Evolutionary conservation across 1,139 yeast species (phyloP).

Genomic region (Candida mesenterica): DNA sequence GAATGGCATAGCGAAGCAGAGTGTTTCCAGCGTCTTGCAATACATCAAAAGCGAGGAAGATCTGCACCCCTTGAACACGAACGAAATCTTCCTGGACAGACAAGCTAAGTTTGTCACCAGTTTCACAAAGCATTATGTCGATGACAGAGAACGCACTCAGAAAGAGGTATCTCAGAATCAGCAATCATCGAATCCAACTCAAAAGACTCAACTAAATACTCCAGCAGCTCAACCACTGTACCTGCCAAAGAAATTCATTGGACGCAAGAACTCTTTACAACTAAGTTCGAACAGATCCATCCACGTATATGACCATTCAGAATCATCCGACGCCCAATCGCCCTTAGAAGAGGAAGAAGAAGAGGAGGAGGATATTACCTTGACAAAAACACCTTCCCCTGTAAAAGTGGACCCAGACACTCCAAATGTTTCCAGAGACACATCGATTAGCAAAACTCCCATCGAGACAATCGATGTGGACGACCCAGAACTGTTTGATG

Average conservation of each 20-base stretch:
- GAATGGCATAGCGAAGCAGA: constrained; percentile 31
- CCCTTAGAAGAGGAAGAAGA: constrained; percentile 1
- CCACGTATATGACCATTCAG: constrained; percentile 2
- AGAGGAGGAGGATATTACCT: not conserved
- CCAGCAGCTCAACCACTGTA: not conserved
- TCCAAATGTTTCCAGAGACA: too few species aligned
- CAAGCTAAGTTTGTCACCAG: constrained; percentile 31
- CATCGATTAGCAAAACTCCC: not conserved
- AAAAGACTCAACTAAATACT: not conserved
- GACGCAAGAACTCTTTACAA: not conserved
- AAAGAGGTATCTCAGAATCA: too few species aligned
- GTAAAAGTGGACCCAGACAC: not conserved
- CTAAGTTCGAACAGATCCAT: constrained; percentile 1
- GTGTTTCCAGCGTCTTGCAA: constrained; percentile 30
- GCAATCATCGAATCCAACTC: too few species aligned
- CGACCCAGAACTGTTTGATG: not conserved
- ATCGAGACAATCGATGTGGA: constrained; percentile 1
- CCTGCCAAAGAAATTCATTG: not conserved
- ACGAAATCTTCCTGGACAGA: constrained; percentile 38
- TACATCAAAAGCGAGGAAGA: constrained; percentile 27
- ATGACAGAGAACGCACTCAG: too few species aligned
- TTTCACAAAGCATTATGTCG: constrained; percentile 12
- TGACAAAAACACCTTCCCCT: not conserved
- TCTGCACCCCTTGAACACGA: constrained; percentile 28
- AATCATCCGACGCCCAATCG: not conserved